These are phyloP conservation scores for Plectosphaerella plurivora DNA, from an alignment of 2,329 filamentous ascomycete genomes.

Conservation along the genomic window DNA sequence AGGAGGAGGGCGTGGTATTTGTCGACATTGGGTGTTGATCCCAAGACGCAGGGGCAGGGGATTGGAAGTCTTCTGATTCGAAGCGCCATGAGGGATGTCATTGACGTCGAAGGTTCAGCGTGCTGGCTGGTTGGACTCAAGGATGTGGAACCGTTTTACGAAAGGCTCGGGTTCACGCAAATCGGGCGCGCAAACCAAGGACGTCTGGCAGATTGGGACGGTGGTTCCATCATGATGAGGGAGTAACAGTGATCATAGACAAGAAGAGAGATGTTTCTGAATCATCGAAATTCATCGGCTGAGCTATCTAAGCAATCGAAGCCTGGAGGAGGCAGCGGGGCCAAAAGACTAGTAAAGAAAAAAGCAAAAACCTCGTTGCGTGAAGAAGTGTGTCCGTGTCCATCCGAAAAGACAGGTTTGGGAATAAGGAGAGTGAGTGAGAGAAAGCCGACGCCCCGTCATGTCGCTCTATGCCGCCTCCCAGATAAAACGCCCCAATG, in stretches of 20 bases:
- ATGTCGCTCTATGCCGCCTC: neutral
- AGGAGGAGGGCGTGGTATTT: conserved; percentile 29
- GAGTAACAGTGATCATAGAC: conserved; percentile 17
- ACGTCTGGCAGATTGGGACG: conserved; percentile 27
- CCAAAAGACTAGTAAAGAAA: neutral
- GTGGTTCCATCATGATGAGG: conserved; percentile 30
- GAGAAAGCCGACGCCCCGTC: neutral
- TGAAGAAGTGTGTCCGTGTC: too few species aligned
- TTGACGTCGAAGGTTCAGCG: conserved; percentile 20
- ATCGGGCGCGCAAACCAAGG: conserved; percentile 30
- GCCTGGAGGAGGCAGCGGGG: conserved; percentile 1
- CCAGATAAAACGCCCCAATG: neutral
- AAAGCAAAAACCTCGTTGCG: too few species aligned
- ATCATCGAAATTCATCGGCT: conserved; percentile 6
- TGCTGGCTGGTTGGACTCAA: conserved; percentile 26
- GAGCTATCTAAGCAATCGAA: conserved; percentile 15
- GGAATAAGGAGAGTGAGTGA: neutral
- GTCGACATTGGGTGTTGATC: conserved; percentile 25
- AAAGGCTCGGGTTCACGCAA: conserved; percentile 25
- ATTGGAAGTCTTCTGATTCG: conserved; percentile 24
- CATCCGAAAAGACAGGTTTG: neutral
- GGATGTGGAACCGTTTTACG: conserved; percentile 26
- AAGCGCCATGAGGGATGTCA: conserved; percentile 20
- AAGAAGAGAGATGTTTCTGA: neutral
- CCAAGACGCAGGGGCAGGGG: conserved; percentile 23